phyloP scores from a whole-genome alignment of 805 yeast species.

The Spathaspora girioi region DNA sequence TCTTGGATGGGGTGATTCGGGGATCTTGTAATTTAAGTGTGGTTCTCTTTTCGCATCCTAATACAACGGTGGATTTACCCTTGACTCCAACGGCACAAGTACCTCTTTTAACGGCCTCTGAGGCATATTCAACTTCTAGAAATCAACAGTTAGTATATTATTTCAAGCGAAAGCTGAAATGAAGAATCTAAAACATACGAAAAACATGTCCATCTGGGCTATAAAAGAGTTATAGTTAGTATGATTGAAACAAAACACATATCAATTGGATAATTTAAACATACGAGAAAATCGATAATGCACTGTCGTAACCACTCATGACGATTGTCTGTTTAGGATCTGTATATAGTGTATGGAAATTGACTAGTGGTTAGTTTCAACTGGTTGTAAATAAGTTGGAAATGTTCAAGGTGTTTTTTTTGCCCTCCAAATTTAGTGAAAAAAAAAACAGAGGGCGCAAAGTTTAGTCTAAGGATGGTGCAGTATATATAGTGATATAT shows the following conservation, averaged over 20 bases:
- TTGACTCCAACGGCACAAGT: slow-evolving; percentile 98
- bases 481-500: no score
- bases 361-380: neutral
- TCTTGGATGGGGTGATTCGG: slow-evolving; percentile 91
- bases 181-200: slow-evolving; percentile 49
- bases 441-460: neutral
- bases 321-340: neutral
- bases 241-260: slow-evolving; percentile 23
- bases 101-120: slow-evolving; percentile 97
- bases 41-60: slow-evolving; percentile 96
- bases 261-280: slow-evolving; percentile 26
- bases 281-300: slow-evolving; percentile 92
- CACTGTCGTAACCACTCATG: slow-evolving; percentile 99
- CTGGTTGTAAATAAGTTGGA: neutral
- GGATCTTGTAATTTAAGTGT: slow-evolving; percentile 95
- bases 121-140: slow-evolving; percentile 89
- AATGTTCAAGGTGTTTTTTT: neutral
- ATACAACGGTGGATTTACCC: slow-evolving; percentile 82
- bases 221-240: neutral
- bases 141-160: slow-evolving; percentile 24
- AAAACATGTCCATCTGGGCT: slow-evolving; percentile 99
- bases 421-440: neutral
- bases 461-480: neutral
- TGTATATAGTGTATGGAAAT: neutral
- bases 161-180: neutral